Conservation (phyloP, 225 moss, liverwort and hornwort genomes). For the Pseudisothecium myosuroides region DNA sequence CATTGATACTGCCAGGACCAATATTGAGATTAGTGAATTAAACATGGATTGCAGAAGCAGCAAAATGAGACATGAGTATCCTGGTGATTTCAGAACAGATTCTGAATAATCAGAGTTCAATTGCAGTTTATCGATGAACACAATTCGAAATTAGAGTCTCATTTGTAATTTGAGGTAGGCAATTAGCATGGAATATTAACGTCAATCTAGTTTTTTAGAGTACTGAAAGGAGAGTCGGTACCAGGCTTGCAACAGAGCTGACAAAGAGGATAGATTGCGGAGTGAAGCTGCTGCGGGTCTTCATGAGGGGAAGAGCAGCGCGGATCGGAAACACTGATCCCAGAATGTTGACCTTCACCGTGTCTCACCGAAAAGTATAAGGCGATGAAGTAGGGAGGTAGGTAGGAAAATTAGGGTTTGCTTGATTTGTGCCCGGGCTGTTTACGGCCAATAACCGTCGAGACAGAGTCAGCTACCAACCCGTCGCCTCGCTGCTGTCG, state of each 20-base stretch:
- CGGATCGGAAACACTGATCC: slow-evolving; percentile 11
- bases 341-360: neutral
- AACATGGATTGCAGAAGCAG: neutral
- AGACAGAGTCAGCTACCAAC: too few relatives aligned
- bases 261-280: slow-evolving; percentile 4
- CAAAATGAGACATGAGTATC: neutral
- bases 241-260: slow-evolving; percentile 15
- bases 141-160: neutral
- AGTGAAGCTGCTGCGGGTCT: neutral
- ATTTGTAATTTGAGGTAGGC: neutral
- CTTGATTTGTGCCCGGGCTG: too few relatives aligned
- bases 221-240: neutral
- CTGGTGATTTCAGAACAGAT: neutral
- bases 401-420: too few relatives aligned
- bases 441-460: too few relatives aligned
- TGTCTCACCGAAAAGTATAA: too few relatives aligned
- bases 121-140: neutral
- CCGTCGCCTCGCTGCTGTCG: too few relatives aligned
- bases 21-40: neutral
- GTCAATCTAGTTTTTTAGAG: too few relatives aligned
- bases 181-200: neutral
- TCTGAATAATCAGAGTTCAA: neutral
- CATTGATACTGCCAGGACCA: neutral
- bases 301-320: slow-evolving; percentile 14
- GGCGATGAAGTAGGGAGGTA: too few relatives aligned